Base-by-base conservation (phyloP, 2,329 filamentous ascomycete species). In the Clonostachys chloroleuca region DNA sequence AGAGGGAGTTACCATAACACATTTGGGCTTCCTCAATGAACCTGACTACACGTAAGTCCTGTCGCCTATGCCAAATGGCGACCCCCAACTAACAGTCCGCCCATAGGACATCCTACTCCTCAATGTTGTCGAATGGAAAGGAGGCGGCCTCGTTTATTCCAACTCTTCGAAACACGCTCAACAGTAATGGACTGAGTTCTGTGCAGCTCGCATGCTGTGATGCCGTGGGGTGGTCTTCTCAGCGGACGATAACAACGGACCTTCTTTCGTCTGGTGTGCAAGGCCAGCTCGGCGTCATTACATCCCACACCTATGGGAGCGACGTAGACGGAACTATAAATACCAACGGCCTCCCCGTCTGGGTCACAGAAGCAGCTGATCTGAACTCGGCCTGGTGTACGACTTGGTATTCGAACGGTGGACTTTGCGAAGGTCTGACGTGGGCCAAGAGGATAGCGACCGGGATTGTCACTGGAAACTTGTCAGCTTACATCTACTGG, bases 401-500 rank as follows among this genome's bases (percentile, higher is more conserved):
- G 5, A 61, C 65, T 2, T 81, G 74, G 72, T 78, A 75, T 55
- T 49, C 54, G 1, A 64, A 56, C 49, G 74, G 76, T 41, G 71
- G 67, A 10, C 58, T 64, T 0, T 70, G 70, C 36, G 78, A 81
- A 51, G 78, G 77, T 7, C 63, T 76, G 52, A 78, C 74, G 3
- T 81, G 76, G 77, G 78, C 77, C 2, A 73, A 74, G 53, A 73
- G 75, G 52, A 71, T 81, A 41, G 73, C 74, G 58, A 66, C 66
- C 34, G 74, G 69, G 17, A 61, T 81, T 13, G 65, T 74, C 6
- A 70, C 69, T 53, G 67, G 66, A 20, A 73, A 75, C 52, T 62
- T 75, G 6, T 73, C 68, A 8, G 78, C 69, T 1, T 80, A 79
- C 54, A 63, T 81, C 6, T 80, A 77, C 61, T 81, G 77, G 77